Base-by-base conservation (phyloP, 2,329 filamentous ascomycete genomes). In the Verticillium isaacii region DNA sequence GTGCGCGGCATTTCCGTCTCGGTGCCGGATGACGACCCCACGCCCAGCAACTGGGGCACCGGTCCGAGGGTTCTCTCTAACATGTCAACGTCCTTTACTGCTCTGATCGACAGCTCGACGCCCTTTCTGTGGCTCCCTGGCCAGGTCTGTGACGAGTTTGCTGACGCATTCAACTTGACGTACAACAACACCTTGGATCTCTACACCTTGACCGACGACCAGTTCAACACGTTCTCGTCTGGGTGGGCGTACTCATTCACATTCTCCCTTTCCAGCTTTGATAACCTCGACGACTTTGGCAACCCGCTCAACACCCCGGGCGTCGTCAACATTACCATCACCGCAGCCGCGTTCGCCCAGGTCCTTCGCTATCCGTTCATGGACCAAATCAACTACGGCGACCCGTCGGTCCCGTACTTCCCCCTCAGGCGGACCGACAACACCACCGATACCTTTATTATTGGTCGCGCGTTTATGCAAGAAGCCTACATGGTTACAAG, bases 381-480 rank as follows among this genome's bases (percentile, higher is more conserved):
- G 68, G 73, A 77, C 58, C 68, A 71, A 23, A 80, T 82, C 64
- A 66, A 72, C 56, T 82, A 79, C 61, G 77, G 75, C 37, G 75
- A 80, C 7, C 73, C 77, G 9, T 75, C 75, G 39, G 71, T 82
- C 11, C 82, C 80, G 12, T 92, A 91, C 69, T 91, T 92, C 63
- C 88, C 89, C 3, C 77, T 92, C 59, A 82, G 85, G 67, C 77
- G 84, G 12, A 69, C 79, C 23, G 79, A 83, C 61, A 79, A 80
- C 39, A 78, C 77, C 15, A 80, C 85, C 65, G 59, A 61, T 50
- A 61, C 61, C 2, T 82, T 85, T 71, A 82, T 88, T 14, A 80
- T 92, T 39, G 89, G 89, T 8, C 81, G 88, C 37, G 82, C 85
- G 0, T 91, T 92, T 66, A 75, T 92, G 60, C 89, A 92, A 70